Conservation (phyloP, 371 early-diverging fungal genomes). For the Saksenaea oblongispora region DNA sequence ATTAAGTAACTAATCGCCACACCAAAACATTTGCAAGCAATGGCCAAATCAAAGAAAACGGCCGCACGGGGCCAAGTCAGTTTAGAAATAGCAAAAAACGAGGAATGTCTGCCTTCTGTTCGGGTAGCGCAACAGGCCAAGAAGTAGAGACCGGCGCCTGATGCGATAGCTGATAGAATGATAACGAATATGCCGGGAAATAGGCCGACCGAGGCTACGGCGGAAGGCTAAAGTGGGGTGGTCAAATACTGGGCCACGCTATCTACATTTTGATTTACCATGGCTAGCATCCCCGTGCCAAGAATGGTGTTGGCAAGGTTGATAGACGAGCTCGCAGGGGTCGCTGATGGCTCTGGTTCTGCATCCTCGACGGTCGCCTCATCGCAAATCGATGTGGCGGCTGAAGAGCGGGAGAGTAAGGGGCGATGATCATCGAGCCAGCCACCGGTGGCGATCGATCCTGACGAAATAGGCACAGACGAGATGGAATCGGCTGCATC, state of each 20-base stretch:
- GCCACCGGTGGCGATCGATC: constrained; percentile 14
- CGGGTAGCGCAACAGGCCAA: constrained; percentile 74
- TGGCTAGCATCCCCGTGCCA: constrained; percentile 96
- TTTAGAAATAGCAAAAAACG: constrained; percentile 88
- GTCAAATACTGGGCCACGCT: background rate
- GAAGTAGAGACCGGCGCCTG: constrained; percentile 85
- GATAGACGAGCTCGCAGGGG: constrained; percentile 48
- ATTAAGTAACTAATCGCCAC: constrained; percentile 99
- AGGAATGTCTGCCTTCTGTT: constrained; percentile 76
- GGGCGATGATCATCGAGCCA: constrained; percentile 18
- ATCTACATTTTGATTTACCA: constrained; percentile 59
- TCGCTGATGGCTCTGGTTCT: constrained; percentile 20
- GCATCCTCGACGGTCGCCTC: constrained; percentile 4
- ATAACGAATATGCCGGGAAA: constrained; percentile 81
- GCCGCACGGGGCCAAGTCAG: constrained; percentile 92
- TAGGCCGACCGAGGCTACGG: constrained; percentile 87
- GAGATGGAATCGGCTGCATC: constrained; percentile 31
- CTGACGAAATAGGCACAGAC: constrained; percentile 25
- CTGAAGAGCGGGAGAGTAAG: constrained; percentile 14
- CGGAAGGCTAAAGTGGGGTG: constrained; percentile 63
- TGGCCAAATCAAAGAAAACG: constrained; percentile 92
- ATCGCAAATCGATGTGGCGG: constrained; percentile 14
- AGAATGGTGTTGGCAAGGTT: constrained; percentile 94
- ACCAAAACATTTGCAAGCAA: constrained; percentile 99
- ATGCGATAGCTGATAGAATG: constrained; percentile 70